These are phyloP conservation scores for Lactarius sp. DNA, from an alignment of 768 basidiomycete genomes.

Conservation along the genomic window DNA sequence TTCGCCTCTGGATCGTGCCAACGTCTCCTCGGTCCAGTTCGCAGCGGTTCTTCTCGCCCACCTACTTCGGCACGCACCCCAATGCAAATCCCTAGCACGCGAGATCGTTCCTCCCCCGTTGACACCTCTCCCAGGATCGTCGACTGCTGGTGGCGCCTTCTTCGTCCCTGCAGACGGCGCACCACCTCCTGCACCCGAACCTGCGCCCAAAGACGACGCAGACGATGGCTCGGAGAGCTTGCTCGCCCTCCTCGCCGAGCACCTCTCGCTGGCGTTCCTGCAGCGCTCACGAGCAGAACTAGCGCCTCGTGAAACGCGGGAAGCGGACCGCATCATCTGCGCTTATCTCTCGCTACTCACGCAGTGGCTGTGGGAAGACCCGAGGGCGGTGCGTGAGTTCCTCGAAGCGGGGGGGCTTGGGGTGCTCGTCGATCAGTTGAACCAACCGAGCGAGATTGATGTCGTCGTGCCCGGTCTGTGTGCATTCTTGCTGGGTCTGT, in stretches of 20 bases:
- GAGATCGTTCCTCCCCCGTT: conserved; percentile 49
- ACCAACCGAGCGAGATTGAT: conserved; percentile 83
- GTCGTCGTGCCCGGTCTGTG: conserved; percentile 85
- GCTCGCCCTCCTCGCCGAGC: conserved; percentile 83
- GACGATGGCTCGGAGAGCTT: conserved; percentile 69
- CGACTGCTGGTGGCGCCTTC: conserved; percentile 43
- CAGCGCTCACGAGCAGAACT: conserved; percentile 64
- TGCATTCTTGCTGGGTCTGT: conserved; percentile 85
- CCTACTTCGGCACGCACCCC: conserved; percentile 63
- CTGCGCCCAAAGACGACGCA: conserved; percentile 36
- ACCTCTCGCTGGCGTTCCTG: conserved; percentile 81
- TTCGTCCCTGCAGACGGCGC: conserved; percentile 70
- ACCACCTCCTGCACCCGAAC: conserved; percentile 34
- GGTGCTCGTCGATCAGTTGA: conserved; percentile 90
- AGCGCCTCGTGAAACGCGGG: conserved; percentile 66
- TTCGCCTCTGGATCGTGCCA: conserved; percentile 51
- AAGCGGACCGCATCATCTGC: conserved; percentile 88
- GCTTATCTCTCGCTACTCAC: conserved; percentile 78
- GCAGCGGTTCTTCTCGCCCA: conserved; percentile 76
- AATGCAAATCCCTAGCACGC: conserved; percentile 59
- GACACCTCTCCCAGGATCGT: conserved; percentile 26
- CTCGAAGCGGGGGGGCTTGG: conserved; percentile 86
- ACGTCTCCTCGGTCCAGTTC: conserved; percentile 63
- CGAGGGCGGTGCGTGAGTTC: conserved; percentile 81
- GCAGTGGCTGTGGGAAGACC: conserved; percentile 98